These are phyloP conservation scores for Nidularia pulvinata DNA, from an alignment of 768 basidiomycete genomes.

Conservation along the genomic window DNA sequence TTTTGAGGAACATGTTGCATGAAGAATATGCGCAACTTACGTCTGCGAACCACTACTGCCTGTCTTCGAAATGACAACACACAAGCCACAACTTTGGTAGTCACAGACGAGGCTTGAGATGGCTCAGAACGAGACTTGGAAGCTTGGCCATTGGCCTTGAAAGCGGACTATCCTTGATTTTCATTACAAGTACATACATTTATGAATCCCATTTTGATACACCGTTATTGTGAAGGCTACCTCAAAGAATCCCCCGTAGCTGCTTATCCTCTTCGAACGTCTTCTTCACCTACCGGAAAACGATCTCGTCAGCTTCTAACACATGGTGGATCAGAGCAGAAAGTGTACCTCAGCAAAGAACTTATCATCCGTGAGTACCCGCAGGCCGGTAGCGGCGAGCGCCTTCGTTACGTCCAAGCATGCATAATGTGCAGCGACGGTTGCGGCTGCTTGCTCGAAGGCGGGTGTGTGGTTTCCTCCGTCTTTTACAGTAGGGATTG, in stretches of 20 bases:
- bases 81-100: too few relatives aligned
- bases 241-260: background rate
- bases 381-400: constrained; percentile 68
- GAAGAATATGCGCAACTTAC: too few relatives aligned
- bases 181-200: too few relatives aligned
- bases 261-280: constrained; percentile 44
- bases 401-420: constrained; percentile 70
- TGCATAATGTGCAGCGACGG: constrained; percentile 60
- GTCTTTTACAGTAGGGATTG: constrained; percentile 69
- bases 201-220: background rate
- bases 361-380: constrained; percentile 65
- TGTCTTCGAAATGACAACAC: background rate
- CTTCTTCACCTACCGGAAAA: constrained; percentile 35
- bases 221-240: background rate
- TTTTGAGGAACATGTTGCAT: too few relatives aligned
- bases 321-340: background rate
- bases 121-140: too few relatives aligned
- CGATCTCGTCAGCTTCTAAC: background rate
- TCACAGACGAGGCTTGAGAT: too few relatives aligned
- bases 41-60: background rate
- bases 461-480: constrained; percentile 80
- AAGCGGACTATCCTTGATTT: too few relatives aligned
- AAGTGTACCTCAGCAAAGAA: constrained; percentile 56
- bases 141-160: too few relatives aligned
- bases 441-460: constrained; percentile 66